These are phyloP conservation scores for Zangia roseola DNA, from an alignment of 768 basidiomycete species.

Conservation along the genomic window DNA sequence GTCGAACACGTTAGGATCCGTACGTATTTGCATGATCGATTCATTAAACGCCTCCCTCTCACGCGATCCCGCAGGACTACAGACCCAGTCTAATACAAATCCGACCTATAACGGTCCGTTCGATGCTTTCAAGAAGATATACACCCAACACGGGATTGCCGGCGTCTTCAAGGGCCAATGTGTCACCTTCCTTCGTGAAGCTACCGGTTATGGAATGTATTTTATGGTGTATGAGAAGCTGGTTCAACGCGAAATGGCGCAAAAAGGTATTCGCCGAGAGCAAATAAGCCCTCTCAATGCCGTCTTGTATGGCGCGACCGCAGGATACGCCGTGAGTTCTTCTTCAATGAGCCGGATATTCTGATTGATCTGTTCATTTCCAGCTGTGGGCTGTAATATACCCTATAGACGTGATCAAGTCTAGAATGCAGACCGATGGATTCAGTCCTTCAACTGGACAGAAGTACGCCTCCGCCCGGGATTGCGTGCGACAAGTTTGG, in stretches of 20 bases:
- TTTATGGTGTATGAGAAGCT: slow-evolving; percentile 93
- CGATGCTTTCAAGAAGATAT: slow-evolving; percentile 88
- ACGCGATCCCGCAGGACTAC: slow-evolving; percentile 58
- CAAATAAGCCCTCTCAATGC: slow-evolving; percentile 77
- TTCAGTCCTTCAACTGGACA: slow-evolving; percentile 72
- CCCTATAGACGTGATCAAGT: slow-evolving; percentile 96
- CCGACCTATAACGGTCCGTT: slow-evolving; percentile 78
- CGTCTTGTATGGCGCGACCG: slow-evolving; percentile 85
- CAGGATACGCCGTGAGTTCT: slow-evolving; percentile 82
- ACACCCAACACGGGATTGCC: slow-evolving; percentile 65
- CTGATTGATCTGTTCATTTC: slow-evolving; percentile 8
- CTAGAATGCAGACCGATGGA: slow-evolving; percentile 93
- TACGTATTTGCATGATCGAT: slow-evolving; percentile 7
- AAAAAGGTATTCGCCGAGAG: slow-evolving; percentile 67
- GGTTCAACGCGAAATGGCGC: slow-evolving; percentile 80
- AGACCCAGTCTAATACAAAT: slow-evolving; percentile 84
- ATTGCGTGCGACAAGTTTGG: slow-evolving; percentile 84
- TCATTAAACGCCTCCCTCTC: neutral
- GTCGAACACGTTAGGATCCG: slow-evolving; percentile 95
- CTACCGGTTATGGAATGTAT: slow-evolving; percentile 80
- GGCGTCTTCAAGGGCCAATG: slow-evolving; percentile 94
- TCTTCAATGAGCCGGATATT: neutral
- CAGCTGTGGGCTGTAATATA: slow-evolving; percentile 92
- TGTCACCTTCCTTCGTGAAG: slow-evolving; percentile 83
- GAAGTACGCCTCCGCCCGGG: slow-evolving; percentile 79